Evolutionary conservation across 202 grass and related monocot species (phyloP).

Genomic region (Zoysia matrella): DNA sequence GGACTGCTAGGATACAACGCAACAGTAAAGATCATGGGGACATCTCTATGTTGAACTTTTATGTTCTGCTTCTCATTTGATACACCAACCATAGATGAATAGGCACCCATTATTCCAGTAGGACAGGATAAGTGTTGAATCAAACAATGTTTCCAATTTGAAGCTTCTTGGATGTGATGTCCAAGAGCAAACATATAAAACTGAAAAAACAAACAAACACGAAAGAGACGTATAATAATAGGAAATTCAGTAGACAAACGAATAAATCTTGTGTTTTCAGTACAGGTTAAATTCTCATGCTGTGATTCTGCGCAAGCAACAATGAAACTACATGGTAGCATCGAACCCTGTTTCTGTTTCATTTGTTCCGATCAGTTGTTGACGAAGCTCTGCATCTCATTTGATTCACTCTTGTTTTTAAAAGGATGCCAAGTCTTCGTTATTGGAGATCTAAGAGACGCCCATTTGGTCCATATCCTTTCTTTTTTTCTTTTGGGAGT

Average conservation of each 20-base stretch:
- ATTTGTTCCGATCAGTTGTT: not conserved
- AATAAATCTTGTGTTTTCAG: not conserved
- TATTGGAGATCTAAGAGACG: not conserved
- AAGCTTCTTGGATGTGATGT: constrained; percentile 47
- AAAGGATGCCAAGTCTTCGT: not conserved
- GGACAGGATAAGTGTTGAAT: not conserved
- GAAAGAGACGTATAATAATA: not conserved
- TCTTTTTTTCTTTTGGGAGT: no score
- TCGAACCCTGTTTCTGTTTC: not conserved
- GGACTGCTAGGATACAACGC: constrained; percentile 21
- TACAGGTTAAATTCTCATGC: not conserved
- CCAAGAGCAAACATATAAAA: not conserved
- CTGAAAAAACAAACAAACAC: not conserved
- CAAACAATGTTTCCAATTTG: constrained; percentile 3
- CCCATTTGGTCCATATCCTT: not conserved
- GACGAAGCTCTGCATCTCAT: not conserved
- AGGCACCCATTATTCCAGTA: constrained; percentile 19
- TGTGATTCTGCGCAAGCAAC: not conserved
- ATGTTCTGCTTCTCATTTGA: constrained; percentile 36
- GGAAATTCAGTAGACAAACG: not conserved
- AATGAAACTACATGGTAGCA: not conserved
- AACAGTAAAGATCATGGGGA: constrained; percentile 32
- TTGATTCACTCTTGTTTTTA: constrained; percentile 29
- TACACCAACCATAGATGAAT: constrained; percentile 32
- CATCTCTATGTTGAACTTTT: constrained; percentile 28